Evolutionary conservation across 352 stramenopile genomes (phyloP).

Genomic region (Pythium dissimile): DNA sequence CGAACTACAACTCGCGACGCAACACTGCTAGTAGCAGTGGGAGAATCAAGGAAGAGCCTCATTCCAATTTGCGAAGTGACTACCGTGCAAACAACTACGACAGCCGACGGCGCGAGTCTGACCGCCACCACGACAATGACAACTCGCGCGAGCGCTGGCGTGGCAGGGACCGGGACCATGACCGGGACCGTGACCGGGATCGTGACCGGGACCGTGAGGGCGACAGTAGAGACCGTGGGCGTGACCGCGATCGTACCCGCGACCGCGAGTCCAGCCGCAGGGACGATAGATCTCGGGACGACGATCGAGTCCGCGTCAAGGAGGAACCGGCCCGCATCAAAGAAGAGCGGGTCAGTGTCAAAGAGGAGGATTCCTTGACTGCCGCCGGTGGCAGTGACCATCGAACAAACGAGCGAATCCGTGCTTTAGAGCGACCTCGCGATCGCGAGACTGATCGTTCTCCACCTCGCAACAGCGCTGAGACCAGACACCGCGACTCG

Average conservation of each 20-base stretch:
- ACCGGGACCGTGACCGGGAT: conserved; percentile 12
- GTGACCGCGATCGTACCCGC: conserved; percentile 13
- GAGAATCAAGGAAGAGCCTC: conserved; percentile 11
- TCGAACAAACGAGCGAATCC: conserved; percentile 1
- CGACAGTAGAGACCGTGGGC: conserved; percentile 8
- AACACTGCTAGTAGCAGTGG: not conserved
- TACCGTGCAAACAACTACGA: conserved; percentile 2
- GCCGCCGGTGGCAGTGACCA: not conserved
- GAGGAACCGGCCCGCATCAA: conserved; percentile 4
- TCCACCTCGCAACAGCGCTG: not conserved
- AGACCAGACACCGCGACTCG: conserved; percentile 4
- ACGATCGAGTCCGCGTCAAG: not conserved
- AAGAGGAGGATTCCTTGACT: not conserved
- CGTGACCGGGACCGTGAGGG: conserved; percentile 10
- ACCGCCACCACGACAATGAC: conserved; percentile 21
- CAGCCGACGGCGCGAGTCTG: conserved; percentile 1
- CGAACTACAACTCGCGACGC: not conserved
- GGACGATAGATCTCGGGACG: not conserved
- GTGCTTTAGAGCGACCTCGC: conserved; percentile 5
- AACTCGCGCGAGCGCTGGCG: conserved; percentile 6
- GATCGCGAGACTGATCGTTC: too few species aligned
- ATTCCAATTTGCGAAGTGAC: not conserved
- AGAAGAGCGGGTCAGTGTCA: not conserved
- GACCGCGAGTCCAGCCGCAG: not conserved
- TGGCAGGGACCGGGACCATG: not conserved